Evolutionary conservation across 2,329 filamentous ascomycete species (phyloP), one percentile per base, ranked within the genome.

Genomic region (Fusarium chlamydosporum): DNA sequence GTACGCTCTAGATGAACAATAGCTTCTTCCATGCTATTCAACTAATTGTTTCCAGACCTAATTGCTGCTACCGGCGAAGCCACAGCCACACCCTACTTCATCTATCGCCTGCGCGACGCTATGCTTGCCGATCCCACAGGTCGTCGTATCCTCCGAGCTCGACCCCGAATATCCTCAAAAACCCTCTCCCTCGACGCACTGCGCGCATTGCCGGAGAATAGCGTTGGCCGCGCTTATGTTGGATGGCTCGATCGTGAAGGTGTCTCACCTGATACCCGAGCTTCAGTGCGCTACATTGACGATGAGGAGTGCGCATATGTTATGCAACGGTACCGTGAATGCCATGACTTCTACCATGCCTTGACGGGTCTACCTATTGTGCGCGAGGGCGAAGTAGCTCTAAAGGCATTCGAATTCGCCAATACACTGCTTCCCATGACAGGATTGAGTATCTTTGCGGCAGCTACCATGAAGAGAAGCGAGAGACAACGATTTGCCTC

Each of bases 391-490:
- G 96, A 99, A 83, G 87, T 99, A 13, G 96, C 95, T n/a, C 86
- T 99, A 72, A 99, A 99, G 82, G 94, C 94, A 0, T 97, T 99
- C 72, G 96, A 99, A 82, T 99, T 97, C 78, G 89, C 94, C 27
- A 99, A 98, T 77, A 98, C 94, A 2, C 81, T 96, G 34, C 82
- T 99, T 56, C 96, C 96, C 1, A 99, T 99, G 96, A 97, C 96
- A 10, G 96, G 92, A 0, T 79, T 99, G 68, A 93, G 91, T 76
- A 84, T 96, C 53, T 88, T 94, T 61, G 93, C 94, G 3, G 93
- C 97, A 27, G 91, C 94, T 45, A 96, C 94, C 10, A 85, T 96
- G 74, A 97, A 97, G 81, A 80, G 91, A 18, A 89, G 91, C 7
- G 95, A 97, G 81, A 88, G 95, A 75, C 82, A 85, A 61, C 83